Base-by-base conservation (phyloP, 495 filamentous ascomycete species). In the Neurospora pannonica region DNA sequence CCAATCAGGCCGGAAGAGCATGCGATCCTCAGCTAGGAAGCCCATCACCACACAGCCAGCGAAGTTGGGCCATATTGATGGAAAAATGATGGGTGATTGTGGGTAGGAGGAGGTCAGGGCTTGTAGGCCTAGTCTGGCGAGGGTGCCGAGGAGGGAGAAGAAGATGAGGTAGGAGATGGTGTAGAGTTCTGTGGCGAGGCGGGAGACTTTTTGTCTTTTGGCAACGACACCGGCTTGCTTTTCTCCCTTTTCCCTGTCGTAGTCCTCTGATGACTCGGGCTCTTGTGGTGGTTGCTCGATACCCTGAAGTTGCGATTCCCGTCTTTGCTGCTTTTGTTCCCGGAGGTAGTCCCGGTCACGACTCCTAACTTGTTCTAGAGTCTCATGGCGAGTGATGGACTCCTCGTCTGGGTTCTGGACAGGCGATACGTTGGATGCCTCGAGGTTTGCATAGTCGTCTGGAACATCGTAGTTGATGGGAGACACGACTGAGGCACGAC, bases 21-120 rank as follows among this genome's bases (percentile, higher is more conserved):
- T 90, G 75, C 88, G 85, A 78, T 97, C 94, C 83, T 97, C 54
- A 28, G 88, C 81, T 17, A 99, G 84, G 79, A 97, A 97, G 24
- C 96, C 95, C 88, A 99, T 91, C 67, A 97, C 73, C 0, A 97
- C 76, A 73, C 90, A 90, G 11, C 96, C 96, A n/a, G 83, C 88
- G 74, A 97, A 91, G 77, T 99, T 97, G 62, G 95, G 92, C 96
- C 96, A 99, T 38, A 97, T 82, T 4, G 94, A 90, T 54, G 89
- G 84, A 39, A 91, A 93, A 4, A 90, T 83, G 37, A 95, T 84
- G 5, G 94, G 94, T 0, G 92, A 88, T 28, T 92, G 92, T 11
- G 91, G 88, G 82, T 97, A 98, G 73, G 88, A 96, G 75, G 88
- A 89, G 5, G 94, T 95, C 36, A 99, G 83, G 67, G 92, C 89